phyloP scores from a whole-genome alignment of 2,329 filamentous ascomycete genomes.

The Penicillium sumatraense region DNA sequence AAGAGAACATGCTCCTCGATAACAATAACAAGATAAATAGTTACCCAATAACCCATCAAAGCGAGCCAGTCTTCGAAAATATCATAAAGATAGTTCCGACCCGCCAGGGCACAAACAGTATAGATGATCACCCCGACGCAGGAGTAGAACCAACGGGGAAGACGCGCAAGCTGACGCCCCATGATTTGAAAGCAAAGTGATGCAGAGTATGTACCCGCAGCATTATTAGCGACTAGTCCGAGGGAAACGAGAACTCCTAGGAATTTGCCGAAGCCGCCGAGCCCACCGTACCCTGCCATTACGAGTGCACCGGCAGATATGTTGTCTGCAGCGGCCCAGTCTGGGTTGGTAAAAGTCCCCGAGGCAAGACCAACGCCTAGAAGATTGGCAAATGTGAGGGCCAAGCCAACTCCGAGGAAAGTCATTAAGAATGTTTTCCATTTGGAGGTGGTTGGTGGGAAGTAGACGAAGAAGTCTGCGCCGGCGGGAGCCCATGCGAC shows the following conservation, averaged over 20 bases:
- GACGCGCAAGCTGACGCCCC: constrained; percentile 29
- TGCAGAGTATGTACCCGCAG: constrained; percentile 42
- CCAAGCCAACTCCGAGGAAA: constrained; percentile 32
- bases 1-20: constrained; percentile 46
- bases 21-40: constrained; percentile 40
- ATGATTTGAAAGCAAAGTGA: constrained; percentile 42
- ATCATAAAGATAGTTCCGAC: constrained; percentile 39
- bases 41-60: constrained; percentile 47
- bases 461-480: constrained; percentile 44
- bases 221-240: constrained; percentile 43
- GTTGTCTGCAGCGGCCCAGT: constrained; percentile 27
- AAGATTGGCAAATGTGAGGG: constrained; percentile 33
- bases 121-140: constrained; percentile 42
- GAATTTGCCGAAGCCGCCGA: constrained; percentile 42
- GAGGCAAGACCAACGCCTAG: constrained; percentile 41
- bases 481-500: constrained; percentile 28
- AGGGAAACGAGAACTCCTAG: constrained; percentile 42
- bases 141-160: constrained; percentile 45
- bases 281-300: constrained; percentile 33
- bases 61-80: constrained; percentile 47
- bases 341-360: constrained; percentile 30
- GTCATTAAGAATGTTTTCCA: constrained; percentile 36
- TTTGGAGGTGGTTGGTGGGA: constrained; percentile 25
- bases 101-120: constrained; percentile 41
- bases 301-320: constrained; percentile 39